These are phyloP conservation scores for Sparassis latifolia DNA, from an alignment of 1,284 basidiomycete species.

Conservation along the genomic window DNA sequence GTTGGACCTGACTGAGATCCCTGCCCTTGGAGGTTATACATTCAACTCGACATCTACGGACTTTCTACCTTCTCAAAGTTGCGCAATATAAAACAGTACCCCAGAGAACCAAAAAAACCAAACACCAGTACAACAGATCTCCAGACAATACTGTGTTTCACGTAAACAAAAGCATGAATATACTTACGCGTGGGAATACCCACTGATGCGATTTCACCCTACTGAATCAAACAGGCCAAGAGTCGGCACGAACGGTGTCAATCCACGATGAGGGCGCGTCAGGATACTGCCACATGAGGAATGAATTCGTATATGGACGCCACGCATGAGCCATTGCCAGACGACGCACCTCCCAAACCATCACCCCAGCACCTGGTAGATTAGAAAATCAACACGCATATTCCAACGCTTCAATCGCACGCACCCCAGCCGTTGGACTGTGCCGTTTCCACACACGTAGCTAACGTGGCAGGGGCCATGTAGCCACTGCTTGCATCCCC, in stretches of 20 bases:
- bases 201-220: no score
- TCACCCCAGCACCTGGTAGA: conserved; percentile 42
- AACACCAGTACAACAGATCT: no score
- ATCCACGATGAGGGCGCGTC: background rate
- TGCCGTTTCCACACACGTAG: conserved; percentile 47
- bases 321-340: background rate
- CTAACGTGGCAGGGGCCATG: conserved; percentile 45
- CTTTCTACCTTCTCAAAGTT: no score
- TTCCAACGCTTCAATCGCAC: conserved; percentile 11
- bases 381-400: background rate
- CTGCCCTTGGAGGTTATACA: no score
- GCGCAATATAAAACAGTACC: no score
- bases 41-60: no score
- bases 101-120: no score
- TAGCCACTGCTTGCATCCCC: conserved; percentile 54
- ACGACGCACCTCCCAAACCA: conserved; percentile 24
- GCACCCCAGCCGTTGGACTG: conserved; percentile 52
- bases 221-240: background rate
- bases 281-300: background rate
- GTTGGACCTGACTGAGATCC: no score
- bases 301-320: background rate
- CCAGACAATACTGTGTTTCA: no score
- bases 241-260: background rate
- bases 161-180: no score
- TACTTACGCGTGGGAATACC: no score